Conservation (phyloP, 2,329 filamentous ascomycete genomes). For the Penicillium corylophilum region DNA sequence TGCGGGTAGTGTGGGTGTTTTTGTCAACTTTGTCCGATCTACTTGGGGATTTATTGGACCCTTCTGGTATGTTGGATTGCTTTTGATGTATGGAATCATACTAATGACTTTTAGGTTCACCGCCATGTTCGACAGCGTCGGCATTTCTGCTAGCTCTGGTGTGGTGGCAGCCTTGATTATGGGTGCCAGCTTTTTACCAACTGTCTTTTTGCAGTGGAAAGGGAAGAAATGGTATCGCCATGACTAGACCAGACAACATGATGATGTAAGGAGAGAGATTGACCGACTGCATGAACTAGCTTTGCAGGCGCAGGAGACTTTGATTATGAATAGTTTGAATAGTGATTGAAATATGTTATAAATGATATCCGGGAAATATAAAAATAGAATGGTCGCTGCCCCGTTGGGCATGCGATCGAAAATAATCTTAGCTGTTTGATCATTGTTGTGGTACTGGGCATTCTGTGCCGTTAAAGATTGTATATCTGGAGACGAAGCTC, state of each 20-base stretch:
- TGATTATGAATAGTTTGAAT: too few species aligned
- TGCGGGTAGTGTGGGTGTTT: slow-evolving; percentile 58
- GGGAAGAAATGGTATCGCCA: slow-evolving; percentile 36
- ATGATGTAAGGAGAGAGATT: too few species aligned
- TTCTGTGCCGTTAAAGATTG: not conserved
- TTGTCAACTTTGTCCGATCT: slow-evolving; percentile 56
- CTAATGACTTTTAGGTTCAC: slow-evolving; percentile 26
- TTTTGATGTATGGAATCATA: not conserved
- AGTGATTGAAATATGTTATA: too few species aligned
- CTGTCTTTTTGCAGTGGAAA: slow-evolving; percentile 26
- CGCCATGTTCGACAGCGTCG: slow-evolving; percentile 34
- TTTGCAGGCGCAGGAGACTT: too few species aligned
- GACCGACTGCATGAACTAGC: too few species aligned
- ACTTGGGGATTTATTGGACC: slow-evolving; percentile 38
- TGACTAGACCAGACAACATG: not conserved
- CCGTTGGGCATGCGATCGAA: too few species aligned
- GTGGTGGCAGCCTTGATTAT: slow-evolving; percentile 29
- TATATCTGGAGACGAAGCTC: not conserved
- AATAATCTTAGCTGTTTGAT: too few species aligned
- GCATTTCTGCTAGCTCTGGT: slow-evolving; percentile 30
- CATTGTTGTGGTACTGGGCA: too few species aligned
- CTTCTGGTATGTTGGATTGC: slow-evolving; percentile 29
- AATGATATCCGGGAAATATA: too few species aligned
- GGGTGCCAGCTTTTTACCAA: slow-evolving; percentile 31
- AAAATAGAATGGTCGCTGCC: too few species aligned